These are phyloP conservation scores for Glarea lozoyensis DNA, from an alignment of 495 filamentous ascomycete species.

Conservation along the genomic window DNA sequence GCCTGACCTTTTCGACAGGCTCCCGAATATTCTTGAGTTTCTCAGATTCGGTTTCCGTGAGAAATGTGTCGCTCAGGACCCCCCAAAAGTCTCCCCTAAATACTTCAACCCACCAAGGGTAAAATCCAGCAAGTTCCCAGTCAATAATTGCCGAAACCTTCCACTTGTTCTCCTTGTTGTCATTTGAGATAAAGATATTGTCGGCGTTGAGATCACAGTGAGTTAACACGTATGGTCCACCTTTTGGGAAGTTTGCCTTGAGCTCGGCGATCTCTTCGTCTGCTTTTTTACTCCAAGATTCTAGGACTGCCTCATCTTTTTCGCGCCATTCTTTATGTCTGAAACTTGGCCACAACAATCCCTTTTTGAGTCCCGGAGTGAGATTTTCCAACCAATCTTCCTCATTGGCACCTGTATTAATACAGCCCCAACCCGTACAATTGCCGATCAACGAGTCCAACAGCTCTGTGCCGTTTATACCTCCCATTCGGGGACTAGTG, in stretches of 20 bases:
- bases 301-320: background rate
- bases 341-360: background rate
- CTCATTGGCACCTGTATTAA: background rate
- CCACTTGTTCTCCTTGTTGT: background rate
- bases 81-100: too few species aligned
- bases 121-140: background rate
- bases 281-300: background rate
- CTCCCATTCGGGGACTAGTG: background rate
- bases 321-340: background rate
- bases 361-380: background rate
- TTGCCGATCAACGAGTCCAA: background rate
- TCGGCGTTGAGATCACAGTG: background rate
- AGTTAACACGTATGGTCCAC: constrained; percentile 4
- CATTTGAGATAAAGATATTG: constrained; percentile 1
- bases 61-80: too few species aligned
- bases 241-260: constrained; percentile 1
- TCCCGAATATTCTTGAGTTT: too few species aligned
- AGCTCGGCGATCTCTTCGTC: background rate
- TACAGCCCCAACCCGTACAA: background rate
- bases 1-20: too few species aligned
- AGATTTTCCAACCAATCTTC: constrained; percentile 1
- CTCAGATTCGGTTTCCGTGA: too few species aligned
- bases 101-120: too few species aligned
- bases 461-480: background rate
- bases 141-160: constrained; percentile 1